Conservation (phyloP, 2,329 filamentous ascomycete species). For the Claviceps citrina region DNA sequence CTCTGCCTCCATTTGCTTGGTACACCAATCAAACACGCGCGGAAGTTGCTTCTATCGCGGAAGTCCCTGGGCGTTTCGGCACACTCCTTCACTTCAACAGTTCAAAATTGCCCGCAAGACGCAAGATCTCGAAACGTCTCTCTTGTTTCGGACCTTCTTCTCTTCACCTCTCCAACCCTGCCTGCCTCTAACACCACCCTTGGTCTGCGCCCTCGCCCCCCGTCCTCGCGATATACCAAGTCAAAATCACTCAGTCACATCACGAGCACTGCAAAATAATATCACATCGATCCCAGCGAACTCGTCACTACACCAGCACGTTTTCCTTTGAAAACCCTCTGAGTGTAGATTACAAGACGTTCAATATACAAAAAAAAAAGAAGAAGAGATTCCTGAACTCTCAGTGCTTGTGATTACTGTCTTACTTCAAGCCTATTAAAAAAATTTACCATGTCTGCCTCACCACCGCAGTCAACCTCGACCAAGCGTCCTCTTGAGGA, state of each 20-base stretch:
- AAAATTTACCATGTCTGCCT: conserved; percentile 50
- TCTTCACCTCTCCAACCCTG: conserved; percentile 15
- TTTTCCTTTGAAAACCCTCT: conserved; percentile 78
- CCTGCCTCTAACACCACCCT: conserved; percentile 17
- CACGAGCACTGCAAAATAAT: conserved; percentile 24
- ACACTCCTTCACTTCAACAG: conserved; percentile 4
- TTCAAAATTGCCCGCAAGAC: conserved; percentile 11
- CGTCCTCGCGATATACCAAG: conserved; percentile 17
- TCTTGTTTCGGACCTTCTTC: conserved; percentile 9
- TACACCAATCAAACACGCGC: conserved; percentile 10
- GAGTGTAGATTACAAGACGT: conserved; percentile 47
- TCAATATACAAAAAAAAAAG: conserved; percentile 16
- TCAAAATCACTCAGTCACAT: conserved; percentile 18
- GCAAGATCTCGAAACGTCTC: conserved; percentile 1
- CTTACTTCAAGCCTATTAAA: conserved; percentile 15
- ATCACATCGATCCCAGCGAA: conserved; percentile 25
- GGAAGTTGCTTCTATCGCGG: conserved; percentile 5
- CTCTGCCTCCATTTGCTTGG: conserved; percentile 9
- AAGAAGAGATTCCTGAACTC: too few relatives aligned
- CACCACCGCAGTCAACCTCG: conserved; percentile 47
- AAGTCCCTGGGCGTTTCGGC: conserved; percentile 7
- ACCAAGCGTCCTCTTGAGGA: conserved; percentile 93
- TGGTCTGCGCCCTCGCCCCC: conserved; percentile 17
- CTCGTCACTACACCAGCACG: conserved; percentile 64
- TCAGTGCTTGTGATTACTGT: conserved; percentile 8